Base-by-base conservation (phyloP, 495 filamentous ascomycete genomes). In the Pseudevernia furfuracea region DNA sequence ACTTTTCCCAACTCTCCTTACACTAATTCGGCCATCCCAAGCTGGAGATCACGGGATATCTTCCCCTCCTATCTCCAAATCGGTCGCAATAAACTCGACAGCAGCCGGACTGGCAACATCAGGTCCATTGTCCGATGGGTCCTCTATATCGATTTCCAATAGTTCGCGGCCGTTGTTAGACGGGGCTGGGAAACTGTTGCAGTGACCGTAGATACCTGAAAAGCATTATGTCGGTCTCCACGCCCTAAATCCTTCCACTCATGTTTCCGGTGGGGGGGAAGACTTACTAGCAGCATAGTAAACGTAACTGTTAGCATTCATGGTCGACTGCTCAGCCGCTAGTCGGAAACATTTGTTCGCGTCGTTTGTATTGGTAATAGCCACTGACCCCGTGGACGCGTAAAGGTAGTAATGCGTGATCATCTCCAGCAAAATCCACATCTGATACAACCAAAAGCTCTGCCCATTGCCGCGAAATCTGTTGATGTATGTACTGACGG, bases 201-300 rank as follows among this genome's bases (percentile, higher is more conserved):
- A 55, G 5, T 34, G 1, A 19, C 52, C 52, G 10, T 19, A 34
- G 1, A 55, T 3, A 34, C 52, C 52, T 55, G 34, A 3, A 34
- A 55, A 21, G 25, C 14, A 10, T 32, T 12, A 32, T 6, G 5
- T 34, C 52, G 17, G 9, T 21, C 15, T 7, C 15, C 14, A 21
- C 30, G 5, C 8, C 3, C 15, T 8, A 15, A 21, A 34, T 34
- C 15, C 52, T 55, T 9, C 30, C 30, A 30, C 49, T 32, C 1
- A 1, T 19, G 8, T 19, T 7, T n/a, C 7, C 6, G 6, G 0
- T 30, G 2, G 52, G 15, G 7, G n/a, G 30, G 8, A 48, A 30
- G 14, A 55, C 52, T 55, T 34, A 55, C 52, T 55, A 6, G 52
- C 52, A 36, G 52, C 52, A 12, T 55, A 55, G 30, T 17, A 55